Conservation (phyloP, 2,329 filamentous ascomycete species). For the Eutypella sp. region DNA sequence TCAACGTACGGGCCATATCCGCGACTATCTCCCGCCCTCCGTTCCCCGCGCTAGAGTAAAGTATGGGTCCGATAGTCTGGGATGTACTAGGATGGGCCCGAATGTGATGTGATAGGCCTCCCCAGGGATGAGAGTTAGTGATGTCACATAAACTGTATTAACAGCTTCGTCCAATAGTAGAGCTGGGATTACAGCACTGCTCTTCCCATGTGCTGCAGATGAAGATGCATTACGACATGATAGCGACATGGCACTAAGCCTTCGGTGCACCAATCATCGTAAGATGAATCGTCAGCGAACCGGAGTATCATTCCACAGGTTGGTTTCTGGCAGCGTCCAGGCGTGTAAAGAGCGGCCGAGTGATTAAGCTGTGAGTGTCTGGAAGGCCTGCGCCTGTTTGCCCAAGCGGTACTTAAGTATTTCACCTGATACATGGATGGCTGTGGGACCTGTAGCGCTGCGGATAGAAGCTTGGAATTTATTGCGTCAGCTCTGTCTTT, state of each 20-base stretch:
- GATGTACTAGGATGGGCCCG: background rate
- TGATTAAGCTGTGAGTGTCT: no score
- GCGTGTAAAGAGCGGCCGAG: no score
- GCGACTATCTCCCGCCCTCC: no score
- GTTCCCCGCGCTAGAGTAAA: background rate
- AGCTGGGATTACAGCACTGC: conserved; percentile 20
- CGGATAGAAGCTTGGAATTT: no score
- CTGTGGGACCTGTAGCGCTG: no score
- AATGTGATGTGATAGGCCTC: background rate
- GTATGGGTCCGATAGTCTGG: background rate
- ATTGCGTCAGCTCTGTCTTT: no score
- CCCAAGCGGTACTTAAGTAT: no score
- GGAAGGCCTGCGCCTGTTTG: no score
- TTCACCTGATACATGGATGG: no score
- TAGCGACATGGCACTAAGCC: background rate
- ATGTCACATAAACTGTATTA: conserved; percentile 18
- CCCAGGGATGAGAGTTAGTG: conserved; percentile 4
- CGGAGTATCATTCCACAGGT: no score
- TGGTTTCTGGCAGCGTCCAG: no score
- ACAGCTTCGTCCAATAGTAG: conserved; percentile 20
- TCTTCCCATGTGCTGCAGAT: background rate
- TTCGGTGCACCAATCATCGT: background rate
- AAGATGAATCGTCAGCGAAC: background rate
- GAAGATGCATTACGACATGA: conserved; percentile 13
- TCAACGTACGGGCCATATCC: no score